Evolutionary conservation across 345 rosid species (phyloP).

Genomic region (Trapa bicornis): DNA sequence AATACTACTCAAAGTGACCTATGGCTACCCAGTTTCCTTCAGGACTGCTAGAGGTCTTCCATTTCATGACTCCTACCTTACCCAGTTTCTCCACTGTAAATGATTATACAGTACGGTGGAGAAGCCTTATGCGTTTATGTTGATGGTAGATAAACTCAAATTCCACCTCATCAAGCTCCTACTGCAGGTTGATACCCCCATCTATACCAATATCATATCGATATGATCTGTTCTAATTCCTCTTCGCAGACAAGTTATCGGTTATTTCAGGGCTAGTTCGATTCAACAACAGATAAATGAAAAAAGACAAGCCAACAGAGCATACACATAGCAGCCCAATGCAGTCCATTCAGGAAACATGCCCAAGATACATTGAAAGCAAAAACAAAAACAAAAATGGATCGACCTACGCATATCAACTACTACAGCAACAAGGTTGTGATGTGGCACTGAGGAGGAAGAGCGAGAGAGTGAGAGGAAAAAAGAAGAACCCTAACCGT

Average conservation of each 20-base stretch:
- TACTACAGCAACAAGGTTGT: background rate
- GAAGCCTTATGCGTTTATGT: background rate
- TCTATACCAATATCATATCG: background rate
- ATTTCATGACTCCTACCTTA: background rate
- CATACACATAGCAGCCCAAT: background rate
- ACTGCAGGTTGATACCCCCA: background rate
- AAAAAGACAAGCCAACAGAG: background rate
- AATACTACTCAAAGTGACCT: background rate
- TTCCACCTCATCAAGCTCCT: background rate
- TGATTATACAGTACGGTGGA: background rate
- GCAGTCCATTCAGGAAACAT: background rate
- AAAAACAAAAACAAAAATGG: background rate
- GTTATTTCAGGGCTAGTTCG: background rate
- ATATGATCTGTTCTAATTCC: background rate
- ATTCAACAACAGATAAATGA: background rate
- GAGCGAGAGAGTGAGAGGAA: background rate
- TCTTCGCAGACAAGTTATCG: background rate
- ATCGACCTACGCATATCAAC: background rate
- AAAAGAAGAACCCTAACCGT: conserved; percentile 15
- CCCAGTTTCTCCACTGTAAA: background rate
- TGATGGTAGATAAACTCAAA: background rate
- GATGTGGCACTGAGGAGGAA: background rate
- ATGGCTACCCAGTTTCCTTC: background rate
- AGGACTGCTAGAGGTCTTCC: too few species aligned
- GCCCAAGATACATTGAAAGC: background rate